phyloP scores from a whole-genome alignment of 2,329 filamentous ascomycete genomes.

The Cercospora sojina region DNA sequence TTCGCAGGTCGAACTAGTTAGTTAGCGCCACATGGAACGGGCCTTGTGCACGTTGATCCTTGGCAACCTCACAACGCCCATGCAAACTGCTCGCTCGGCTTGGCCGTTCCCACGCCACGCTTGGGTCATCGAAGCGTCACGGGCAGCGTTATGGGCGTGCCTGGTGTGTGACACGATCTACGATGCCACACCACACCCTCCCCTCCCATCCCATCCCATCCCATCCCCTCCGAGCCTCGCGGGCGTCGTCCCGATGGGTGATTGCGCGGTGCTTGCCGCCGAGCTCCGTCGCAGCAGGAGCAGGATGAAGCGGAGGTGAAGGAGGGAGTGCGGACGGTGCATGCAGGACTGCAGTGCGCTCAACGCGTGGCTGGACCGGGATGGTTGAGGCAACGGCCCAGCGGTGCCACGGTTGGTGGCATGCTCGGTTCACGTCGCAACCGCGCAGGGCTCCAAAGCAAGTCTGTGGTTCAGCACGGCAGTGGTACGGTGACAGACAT shows the following conservation, averaged over 20 bases:
- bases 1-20: not conserved
- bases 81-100: not conserved
- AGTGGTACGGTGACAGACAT: not conserved
- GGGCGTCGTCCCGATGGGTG: not conserved
- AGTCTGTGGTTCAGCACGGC: not conserved
- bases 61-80: not conserved
- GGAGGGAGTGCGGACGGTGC: not conserved
- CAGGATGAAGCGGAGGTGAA: not conserved
- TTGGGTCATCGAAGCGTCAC: slow-evolving; percentile 9
- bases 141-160: not conserved
- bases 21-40: not conserved
- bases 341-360: slow-evolving; percentile 8
- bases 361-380: slow-evolving; percentile 3
- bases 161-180: not conserved
- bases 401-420: slow-evolving; percentile 6
- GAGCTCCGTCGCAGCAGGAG: not conserved
- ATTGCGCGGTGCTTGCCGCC: not conserved
- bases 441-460: not conserved
- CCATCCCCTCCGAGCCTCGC: not conserved
- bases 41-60: not conserved
- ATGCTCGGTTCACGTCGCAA: not conserved
- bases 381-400: slow-evolving; percentile 8
- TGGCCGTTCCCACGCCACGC: not conserved
- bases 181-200: not conserved
- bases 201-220: not conserved